phyloP scores from a whole-genome alignment of 1,284 basidiomycete genomes.

The Porogramme epimiltina region DNA sequence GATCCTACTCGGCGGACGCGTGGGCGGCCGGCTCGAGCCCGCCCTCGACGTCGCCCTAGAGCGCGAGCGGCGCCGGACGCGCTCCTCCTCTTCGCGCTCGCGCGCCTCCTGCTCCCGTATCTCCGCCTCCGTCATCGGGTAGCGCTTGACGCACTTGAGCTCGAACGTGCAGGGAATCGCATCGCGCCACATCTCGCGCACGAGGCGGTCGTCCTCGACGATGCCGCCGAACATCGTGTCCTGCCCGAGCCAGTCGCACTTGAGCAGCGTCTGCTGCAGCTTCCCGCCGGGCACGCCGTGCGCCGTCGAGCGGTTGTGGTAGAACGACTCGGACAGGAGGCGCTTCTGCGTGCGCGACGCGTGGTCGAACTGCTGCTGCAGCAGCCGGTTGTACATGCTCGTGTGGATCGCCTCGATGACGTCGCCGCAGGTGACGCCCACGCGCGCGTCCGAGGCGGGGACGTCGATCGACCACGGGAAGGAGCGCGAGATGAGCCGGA shows the following conservation, averaged over 20 bases:
- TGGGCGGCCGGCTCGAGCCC: conserved; percentile 14
- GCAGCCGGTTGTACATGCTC: conserved; percentile 52
- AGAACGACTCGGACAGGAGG: conserved; percentile 52
- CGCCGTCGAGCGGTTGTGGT: conserved; percentile 63
- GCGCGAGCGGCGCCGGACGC: conserved; percentile 12
- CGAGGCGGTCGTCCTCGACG: conserved; percentile 43
- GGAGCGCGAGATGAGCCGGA: conserved; percentile 52
- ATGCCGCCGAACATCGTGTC: conserved; percentile 65
- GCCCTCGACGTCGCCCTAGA: conserved; percentile 24
- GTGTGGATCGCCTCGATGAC: conserved; percentile 59
- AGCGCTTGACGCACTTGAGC: conserved; percentile 50
- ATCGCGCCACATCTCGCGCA: conserved; percentile 46
- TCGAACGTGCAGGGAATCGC: conserved; percentile 61
- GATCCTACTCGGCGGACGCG: conserved; percentile 15
- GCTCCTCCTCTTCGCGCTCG: conserved; percentile 25
- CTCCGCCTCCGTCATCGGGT: conserved; percentile 53
- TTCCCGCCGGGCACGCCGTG: conserved; percentile 66
- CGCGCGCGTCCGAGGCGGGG: conserved; percentile 44
- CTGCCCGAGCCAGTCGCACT: conserved; percentile 63
- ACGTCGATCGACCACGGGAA: conserved; percentile 65
- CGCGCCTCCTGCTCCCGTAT: conserved; percentile 38
- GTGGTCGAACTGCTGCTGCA: conserved; percentile 50
- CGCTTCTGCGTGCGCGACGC: conserved; percentile 38
- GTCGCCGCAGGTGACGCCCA: conserved; percentile 75
- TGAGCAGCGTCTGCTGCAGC: conserved; percentile 59